Conservation (phyloP, 2,329 filamentous ascomycete genomes). For the Fusarium agapanthi region DNA sequence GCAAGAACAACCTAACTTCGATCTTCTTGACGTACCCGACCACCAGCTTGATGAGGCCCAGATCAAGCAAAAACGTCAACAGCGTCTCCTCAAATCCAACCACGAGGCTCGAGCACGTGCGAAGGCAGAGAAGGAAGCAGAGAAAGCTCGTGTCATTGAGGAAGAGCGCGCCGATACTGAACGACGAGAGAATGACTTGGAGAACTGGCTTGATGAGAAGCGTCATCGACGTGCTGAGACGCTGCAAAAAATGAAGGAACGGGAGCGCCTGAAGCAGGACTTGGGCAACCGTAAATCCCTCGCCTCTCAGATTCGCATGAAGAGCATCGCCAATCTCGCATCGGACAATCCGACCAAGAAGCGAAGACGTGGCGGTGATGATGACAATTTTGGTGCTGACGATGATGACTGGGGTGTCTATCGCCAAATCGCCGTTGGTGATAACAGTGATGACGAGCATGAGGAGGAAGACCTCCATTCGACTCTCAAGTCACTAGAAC, state of each 20-base stretch:
- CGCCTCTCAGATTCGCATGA: conserved; percentile 97
- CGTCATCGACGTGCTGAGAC: conserved; percentile 75
- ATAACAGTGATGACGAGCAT: conserved; percentile 85
- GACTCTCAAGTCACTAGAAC: conserved; percentile 79
- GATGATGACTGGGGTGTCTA: conserved; percentile 99
- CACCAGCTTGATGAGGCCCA: conserved; percentile 92
- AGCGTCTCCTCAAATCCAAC: conserved; percentile 92
- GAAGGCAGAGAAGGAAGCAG: conserved; percentile 93
- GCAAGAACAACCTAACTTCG: conserved; percentile 84
- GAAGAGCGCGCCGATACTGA: conserved; percentile 86
- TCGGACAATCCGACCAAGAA: conserved; percentile 88
- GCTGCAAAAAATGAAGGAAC: conserved; percentile 88
- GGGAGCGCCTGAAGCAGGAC: conserved; percentile 91
- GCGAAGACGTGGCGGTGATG: conserved; percentile 84
- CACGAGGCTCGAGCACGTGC: conserved; percentile 92
- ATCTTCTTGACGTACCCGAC: conserved; percentile 87
- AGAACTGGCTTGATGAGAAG: conserved; percentile 86
- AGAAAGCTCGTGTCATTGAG: conserved; percentile 84
- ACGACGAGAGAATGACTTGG: conserved; percentile 82
- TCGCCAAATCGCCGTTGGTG: conserved; percentile 86
- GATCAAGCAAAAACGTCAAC: conserved; percentile 91
- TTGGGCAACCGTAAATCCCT: conserved; percentile 96
- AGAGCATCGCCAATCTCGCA: conserved; percentile 93
- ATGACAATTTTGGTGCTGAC: conserved; percentile 96
- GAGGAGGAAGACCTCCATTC: conserved; percentile 87